Conservation (phyloP, 2,329 filamentous ascomycete species). For the Aspergillus spinulosporus region DNA sequence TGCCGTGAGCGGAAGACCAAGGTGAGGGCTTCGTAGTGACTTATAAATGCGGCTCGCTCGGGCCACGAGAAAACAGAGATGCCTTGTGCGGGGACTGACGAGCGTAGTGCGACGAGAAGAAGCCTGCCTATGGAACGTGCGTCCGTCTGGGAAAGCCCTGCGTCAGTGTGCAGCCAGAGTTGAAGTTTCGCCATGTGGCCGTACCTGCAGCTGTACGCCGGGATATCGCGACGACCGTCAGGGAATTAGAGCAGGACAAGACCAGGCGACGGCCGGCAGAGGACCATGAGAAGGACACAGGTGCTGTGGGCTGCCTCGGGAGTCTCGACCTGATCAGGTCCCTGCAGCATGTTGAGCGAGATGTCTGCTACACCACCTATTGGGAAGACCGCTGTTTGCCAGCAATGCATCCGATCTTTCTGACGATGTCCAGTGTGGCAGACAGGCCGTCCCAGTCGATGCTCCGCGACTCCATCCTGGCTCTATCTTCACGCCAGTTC, state of each 20-base stretch:
- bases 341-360: constrained; percentile 23
- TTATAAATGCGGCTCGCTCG: too few species aligned
- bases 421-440: constrained; percentile 4
- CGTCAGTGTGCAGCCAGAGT: too few species aligned
- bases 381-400: constrained; percentile 29
- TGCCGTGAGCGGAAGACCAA: too few species aligned
- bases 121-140: too few species aligned
- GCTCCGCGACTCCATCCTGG: constrained; percentile 22
- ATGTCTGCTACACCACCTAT: constrained; percentile 28
- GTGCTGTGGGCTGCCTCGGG: neutral
- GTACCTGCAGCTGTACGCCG: too few species aligned
- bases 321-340: constrained; percentile 19
- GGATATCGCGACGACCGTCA: too few species aligned
- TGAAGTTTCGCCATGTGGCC: neutral
- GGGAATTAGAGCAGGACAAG: too few species aligned
- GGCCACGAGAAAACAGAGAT: too few species aligned
- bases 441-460: neutral
- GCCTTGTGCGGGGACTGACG: too few species aligned
- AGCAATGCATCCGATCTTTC: constrained; percentile 27
- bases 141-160: too few species aligned
- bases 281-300: neutral
- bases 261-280: neutral
- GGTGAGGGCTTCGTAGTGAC: too few species aligned
- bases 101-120: too few species aligned
- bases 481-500: constrained; percentile 26